Evolutionary conservation across 192 early-diverging fungal genomes (phyloP).

Genomic region (Backusella sp.): DNA sequence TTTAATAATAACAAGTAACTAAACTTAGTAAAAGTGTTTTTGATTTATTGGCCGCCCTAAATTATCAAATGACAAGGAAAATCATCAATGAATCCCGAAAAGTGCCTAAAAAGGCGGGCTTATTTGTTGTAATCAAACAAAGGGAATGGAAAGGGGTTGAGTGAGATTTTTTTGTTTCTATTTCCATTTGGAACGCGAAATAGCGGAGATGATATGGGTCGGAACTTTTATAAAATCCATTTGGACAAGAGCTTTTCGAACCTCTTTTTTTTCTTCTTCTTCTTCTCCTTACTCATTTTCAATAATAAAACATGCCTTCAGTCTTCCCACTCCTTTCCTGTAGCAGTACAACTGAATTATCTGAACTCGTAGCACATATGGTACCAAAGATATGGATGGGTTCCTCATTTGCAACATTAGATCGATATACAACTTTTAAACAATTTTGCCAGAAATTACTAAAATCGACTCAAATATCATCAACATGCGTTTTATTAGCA

Average conservation of each 20-base stretch:
- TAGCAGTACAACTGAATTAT: conserved; percentile 22
- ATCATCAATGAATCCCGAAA: background rate
- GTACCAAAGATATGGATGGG: conserved; percentile 40
- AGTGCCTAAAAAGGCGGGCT: background rate
- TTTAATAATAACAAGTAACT: background rate
- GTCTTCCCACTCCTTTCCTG: background rate
- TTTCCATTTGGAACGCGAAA: conserved; percentile 10
- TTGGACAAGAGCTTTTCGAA: background rate
- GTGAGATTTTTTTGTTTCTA: background rate
- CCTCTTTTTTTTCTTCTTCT: background rate
- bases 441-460: conserved; percentile 54
- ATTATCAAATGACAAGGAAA: background rate
- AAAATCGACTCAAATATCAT: conserved; percentile 59
- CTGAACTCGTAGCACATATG: conserved; percentile 32
- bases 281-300: background rate
- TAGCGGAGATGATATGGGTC: conserved; percentile 4
- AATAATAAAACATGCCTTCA: background rate
- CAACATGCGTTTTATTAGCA: conserved; percentile 57
- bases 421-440: conserved; percentile 34
- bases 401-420: background rate
- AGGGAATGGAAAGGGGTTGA: conserved; percentile 4
- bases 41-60: background rate
- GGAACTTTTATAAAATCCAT: conserved; percentile 6
- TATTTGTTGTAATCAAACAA: conserved; percentile 11
- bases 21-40: background rate